These are phyloP conservation scores for Verbascum thapsus DNA, from an alignment of 257 asterid species.

Conservation along the genomic window DNA sequence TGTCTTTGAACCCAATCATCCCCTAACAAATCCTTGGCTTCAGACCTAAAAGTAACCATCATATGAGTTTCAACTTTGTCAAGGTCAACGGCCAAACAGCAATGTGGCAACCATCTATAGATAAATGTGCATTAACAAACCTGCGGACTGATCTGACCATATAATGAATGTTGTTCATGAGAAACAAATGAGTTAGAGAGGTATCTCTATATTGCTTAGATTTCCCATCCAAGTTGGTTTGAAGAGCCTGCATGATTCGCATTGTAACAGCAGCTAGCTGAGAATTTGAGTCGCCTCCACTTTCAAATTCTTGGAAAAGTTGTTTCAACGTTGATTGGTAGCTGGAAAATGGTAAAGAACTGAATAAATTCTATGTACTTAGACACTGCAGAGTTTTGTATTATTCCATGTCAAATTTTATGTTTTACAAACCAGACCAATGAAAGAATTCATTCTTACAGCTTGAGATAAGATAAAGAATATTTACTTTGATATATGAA, in stretches of 20 bases:
- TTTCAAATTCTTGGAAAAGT: slow-evolving; percentile 85
- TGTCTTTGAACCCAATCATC: slow-evolving; percentile 99
- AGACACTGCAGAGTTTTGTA: slow-evolving; percentile 4
- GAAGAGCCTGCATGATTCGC: slow-evolving; percentile 99
- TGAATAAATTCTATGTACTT: neutral
- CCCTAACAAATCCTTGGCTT: slow-evolving; percentile 96
- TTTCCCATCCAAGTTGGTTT: slow-evolving; percentile 96
- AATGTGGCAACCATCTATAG: slow-evolving; percentile 19
- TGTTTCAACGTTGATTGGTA: slow-evolving; percentile 95
- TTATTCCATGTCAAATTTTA: no score
- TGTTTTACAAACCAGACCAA: no score
- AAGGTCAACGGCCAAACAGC: slow-evolving; percentile 7
- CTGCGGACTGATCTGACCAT: slow-evolving; percentile 99
- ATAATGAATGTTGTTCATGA: slow-evolving; percentile 96
- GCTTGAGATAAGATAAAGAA: neutral
- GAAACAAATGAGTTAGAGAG: slow-evolving; percentile 86
- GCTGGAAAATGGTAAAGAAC: slow-evolving; percentile 43
- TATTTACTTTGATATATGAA: neutral
- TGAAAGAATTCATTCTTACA: neutral
- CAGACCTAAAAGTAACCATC: slow-evolving; percentile 66
- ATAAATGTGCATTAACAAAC: slow-evolving; percentile 38
- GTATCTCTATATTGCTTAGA: slow-evolving; percentile 91
- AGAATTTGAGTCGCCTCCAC: slow-evolving; percentile 69
- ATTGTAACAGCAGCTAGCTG: slow-evolving; percentile 94
- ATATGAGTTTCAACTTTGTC: slow-evolving; percentile 21